These are phyloP conservation scores for Xylariaceae sp. DNA, from an alignment of 2,329 filamentous ascomycete species.

Conservation along the genomic window DNA sequence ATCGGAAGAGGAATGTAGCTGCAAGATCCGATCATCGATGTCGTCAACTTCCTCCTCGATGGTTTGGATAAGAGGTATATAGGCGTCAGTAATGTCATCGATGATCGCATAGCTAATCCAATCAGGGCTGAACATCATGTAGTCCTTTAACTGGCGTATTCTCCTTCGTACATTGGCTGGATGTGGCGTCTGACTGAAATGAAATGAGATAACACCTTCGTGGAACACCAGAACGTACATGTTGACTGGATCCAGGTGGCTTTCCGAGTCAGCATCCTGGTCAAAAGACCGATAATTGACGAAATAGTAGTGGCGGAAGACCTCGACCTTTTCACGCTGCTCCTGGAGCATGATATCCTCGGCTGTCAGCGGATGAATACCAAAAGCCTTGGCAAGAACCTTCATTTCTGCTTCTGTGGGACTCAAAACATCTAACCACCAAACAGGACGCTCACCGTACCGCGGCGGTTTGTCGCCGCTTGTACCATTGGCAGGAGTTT, in stretches of 20 bases:
- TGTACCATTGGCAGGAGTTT: constrained; percentile 16
- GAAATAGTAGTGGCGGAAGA: constrained; percentile 98
- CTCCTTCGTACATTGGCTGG: constrained; percentile 93
- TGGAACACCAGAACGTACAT: constrained; percentile 98
- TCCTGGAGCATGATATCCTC: constrained; percentile 98
- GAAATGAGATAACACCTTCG: constrained; percentile 93
- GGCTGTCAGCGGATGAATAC: constrained; percentile 91
- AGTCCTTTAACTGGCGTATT: constrained; percentile 91
- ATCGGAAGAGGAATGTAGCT: constrained; percentile 68
- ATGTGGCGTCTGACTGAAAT: constrained; percentile 95
- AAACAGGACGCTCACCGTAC: constrained; percentile 85
- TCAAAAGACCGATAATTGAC: constrained; percentile 98
- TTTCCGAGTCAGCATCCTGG: constrained; percentile 84
- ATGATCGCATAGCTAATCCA: constrained; percentile 99
- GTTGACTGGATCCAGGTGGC: constrained; percentile 93
- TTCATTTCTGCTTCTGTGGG: constrained; percentile 97
- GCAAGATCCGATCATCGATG: constrained; percentile 89
- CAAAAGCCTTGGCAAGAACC: constrained; percentile 86
- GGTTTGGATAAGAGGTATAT: constrained; percentile 85
- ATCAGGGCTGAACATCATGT: constrained; percentile 87
- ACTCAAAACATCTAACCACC: constrained; percentile 92
- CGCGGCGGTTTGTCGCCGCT: constrained; percentile 40
- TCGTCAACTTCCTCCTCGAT: constrained; percentile 97
- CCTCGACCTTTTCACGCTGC: constrained; percentile 94
- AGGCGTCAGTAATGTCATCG: constrained; percentile 97